Conservation (phyloP, 1,139 yeast genomes). For the Blastobotrys aristatus region DNA sequence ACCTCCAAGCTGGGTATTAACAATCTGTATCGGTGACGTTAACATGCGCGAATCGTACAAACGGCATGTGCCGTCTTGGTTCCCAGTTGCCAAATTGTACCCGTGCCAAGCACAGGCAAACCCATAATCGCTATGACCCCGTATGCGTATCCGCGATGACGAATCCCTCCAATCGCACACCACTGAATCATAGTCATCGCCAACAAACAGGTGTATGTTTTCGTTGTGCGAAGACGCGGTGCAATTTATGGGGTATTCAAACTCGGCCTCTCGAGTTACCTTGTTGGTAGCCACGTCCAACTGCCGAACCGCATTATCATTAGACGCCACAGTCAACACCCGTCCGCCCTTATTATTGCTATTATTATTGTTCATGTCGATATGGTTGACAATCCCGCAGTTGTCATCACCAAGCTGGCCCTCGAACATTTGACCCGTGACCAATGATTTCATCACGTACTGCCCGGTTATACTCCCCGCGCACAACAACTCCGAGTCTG, state of each 20-base stretch:
- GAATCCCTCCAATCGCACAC: conserved; percentile 43
- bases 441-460: conserved; percentile 39
- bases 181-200: conserved; percentile 44
- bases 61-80: conserved; percentile 56
- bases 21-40: conserved; percentile 37
- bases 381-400: conserved; percentile 56
- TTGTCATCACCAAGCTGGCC: conserved; percentile 39
- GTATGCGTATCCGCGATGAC: conserved; percentile 17
- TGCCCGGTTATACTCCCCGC: conserved; percentile 58
- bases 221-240: conserved; percentile 41
- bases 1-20: conserved; percentile 33
- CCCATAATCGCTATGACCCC: conserved; percentile 53
- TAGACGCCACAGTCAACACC: conserved; percentile 46
- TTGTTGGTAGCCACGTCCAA: conserved; percentile 37
- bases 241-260: conserved; percentile 52
- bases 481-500: conserved; percentile 41
- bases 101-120: conserved; percentile 61
- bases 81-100: conserved; percentile 48
- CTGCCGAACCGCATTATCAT: conserved; percentile 43
- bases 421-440: conserved; percentile 29
- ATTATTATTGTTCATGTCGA: conserved; percentile 35
- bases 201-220: conserved; percentile 44
- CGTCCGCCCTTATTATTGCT: no score
- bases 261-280: conserved; percentile 20
- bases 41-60: conserved; percentile 47